Evolutionary conservation across 495 filamentous ascomycete species (phyloP), one percentile per base, ranked within the genome.

Genomic region (Penicillium salamii): DNA sequence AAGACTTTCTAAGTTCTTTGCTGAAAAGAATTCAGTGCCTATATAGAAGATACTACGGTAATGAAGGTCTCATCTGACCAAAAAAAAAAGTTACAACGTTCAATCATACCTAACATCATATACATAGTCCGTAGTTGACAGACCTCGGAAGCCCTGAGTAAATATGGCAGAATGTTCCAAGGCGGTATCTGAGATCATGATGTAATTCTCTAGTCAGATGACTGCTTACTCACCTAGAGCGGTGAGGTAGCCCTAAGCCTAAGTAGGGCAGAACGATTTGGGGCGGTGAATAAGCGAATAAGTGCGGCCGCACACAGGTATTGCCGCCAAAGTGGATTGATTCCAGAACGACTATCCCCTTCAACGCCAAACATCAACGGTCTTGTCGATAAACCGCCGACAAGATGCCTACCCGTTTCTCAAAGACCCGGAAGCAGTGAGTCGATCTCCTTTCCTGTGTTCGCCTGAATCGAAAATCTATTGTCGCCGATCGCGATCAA

Each of bases 391-490:
- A 62, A 62, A 70, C 63, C 65, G 61, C 57, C 69, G 71, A 73
- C 71, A 75, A 75, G 70, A 91, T 92, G 88, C 88, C 88, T 83
- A 90, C 87, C 71, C 81, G 86, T 74, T 77, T 86, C 57, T 81
- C 80, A 48, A 87, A 91, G 74, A 92, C 88, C 69, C 78, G 88
- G 72, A 92, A 91, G 76, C 83, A 86, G 86, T 89, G 83, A 63
- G 85, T 84, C 58, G 55, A 54, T 43, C 51, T 33, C 40, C 35
- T 29, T 45, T 59, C 44, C 49, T 50, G 55, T 55, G 47, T 49
- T 26, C 49, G 45, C 56, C 48, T 38, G 46, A 31, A 44, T 55
- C 52, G 46, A 49, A 53, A 42, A 56, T 50, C 42, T 40, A 37
- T 42, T 46, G 19, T 47, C 44, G 34, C 42, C 48, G 46, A 58